A percentile compares a stretch with the other conserved stretches of the same genome.
These are phyloP conservation scores for Pterocarpus santalinus DNA, from an alignment of 306 rosid species.

Conservation along the genomic window DNA sequence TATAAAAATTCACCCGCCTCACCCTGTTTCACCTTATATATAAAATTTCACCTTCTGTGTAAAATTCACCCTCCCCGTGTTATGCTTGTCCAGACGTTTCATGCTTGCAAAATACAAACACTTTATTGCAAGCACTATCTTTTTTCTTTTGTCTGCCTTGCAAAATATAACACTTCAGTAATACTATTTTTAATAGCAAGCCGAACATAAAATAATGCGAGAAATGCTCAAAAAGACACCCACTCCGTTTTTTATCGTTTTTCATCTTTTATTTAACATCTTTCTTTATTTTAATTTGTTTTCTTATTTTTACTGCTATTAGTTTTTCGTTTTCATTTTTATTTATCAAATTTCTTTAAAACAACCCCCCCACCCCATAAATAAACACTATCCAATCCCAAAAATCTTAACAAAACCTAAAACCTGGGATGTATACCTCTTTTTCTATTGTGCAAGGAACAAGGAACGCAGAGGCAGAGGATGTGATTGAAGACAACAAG, in stretches of 20 bases:
- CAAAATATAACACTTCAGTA: not conserved
- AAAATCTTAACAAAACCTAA: not conserved
- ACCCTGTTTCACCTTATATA: conserved; percentile 46
- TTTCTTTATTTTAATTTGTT: not conserved
- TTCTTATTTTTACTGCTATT: not conserved
- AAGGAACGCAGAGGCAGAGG: not conserved
- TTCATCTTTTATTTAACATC: not conserved
- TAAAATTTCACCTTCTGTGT: not conserved
- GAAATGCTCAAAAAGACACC: not conserved
- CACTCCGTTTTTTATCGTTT: not conserved
- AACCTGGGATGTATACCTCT: not conserved
- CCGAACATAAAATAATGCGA: not conserved
- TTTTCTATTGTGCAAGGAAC: not conserved
- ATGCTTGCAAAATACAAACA: conserved; percentile 26
- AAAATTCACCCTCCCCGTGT: conserved; percentile 26
- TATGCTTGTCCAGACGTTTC: conserved; percentile 53
- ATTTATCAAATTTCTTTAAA: too few species aligned
- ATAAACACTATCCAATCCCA: not conserved
- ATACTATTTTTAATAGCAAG: not conserved
- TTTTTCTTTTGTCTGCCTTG: not conserved
- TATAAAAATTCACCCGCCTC: too few species aligned
- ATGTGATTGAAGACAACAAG: not conserved
- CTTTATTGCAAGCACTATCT: not conserved
- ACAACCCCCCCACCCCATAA: not conserved
- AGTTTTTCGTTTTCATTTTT: too few species aligned